Evolutionary conservation across 2,329 filamentous ascomycete species (phyloP).

Genomic region (Colletotrichum musicola): DNA sequence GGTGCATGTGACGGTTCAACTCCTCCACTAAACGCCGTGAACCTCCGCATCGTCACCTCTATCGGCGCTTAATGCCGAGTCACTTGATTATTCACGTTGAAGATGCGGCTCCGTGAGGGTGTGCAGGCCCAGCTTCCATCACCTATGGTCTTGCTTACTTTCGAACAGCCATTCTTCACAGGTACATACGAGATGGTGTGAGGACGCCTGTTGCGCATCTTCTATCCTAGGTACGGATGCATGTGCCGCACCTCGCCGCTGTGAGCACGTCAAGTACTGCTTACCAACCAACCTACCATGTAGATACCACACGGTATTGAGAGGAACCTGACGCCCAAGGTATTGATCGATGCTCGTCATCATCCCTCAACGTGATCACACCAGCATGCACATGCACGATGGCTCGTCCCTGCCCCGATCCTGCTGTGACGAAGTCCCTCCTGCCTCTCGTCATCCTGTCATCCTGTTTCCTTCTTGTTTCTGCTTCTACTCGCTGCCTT

Average conservation of each 20-base stretch:
- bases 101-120: slow-evolving; percentile 5
- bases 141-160: neutral
- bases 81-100: slow-evolving; percentile 32
- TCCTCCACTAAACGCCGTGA: slow-evolving; percentile 33
- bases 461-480: neutral
- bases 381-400: slow-evolving; percentile 36
- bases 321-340: neutral
- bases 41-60: slow-evolving; percentile 24
- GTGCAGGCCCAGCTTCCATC: slow-evolving; percentile 2
- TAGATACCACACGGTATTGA: too few species aligned
- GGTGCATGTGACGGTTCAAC: slow-evolving; percentile 39
- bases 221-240: neutral
- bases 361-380: slow-evolving; percentile 28
- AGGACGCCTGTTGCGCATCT: neutral
- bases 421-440: neutral
- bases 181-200: slow-evolving; percentile 22
- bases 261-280: neutral
- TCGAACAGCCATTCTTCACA: slow-evolving; percentile 17
- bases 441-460: neutral
- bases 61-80: slow-evolving; percentile 19
- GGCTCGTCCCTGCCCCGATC: neutral
- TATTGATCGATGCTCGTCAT: slow-evolving; percentile 22
- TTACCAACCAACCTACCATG: neutral
- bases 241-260: neutral
- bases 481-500: neutral